Evolutionary conservation across 441 rosid genomes (phyloP), one percentile per base, ranked within the genome.

Genomic region (Euphorbia celastroides): DNA sequence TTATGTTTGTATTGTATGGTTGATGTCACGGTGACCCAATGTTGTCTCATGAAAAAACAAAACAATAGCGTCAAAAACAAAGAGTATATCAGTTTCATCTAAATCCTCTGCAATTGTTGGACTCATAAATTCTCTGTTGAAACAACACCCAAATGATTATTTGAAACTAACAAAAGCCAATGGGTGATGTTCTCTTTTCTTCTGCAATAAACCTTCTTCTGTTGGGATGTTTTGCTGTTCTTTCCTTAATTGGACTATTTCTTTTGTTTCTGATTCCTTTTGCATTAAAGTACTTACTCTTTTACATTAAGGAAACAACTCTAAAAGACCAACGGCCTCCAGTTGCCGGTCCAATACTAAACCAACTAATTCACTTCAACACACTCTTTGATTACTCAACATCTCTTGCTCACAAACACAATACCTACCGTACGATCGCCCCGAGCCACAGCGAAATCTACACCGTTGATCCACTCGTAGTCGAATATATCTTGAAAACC

Each of bases 401-500:
- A 55, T 72, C 68, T 60, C 69, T 78, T 31, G 82, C 88, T 8
- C 38, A 20, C 38, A 79, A 71, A 62, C 32, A 78, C 51, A 19
- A 57, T 0, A 81, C 88, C 64, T 48, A 48, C 54, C 54, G 54
- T 48, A 1, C 19, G 54, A 16, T 48, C 19, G 8, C 54, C 17
- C 54, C 54, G 8, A 8, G 22, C 19, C 54, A 48, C 77, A 72
- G 78, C 51, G 76, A 78, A 56, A 62, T 83, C 66, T 79, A 65
- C 68, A 81, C 81, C 0, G 67, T 70, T 0, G 80, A 81, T 60
- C 84, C 85, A 16, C 75, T 22, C 46, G 78, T 70, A 50, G 55
- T 84, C 19, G 80, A 84, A 48, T 65, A 81, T 67, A 69, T 84
- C 5, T 74, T 84, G 25, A 78, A 67, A 68, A 81, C 78, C 64